Evolutionary conservation across 1,139 yeast species (phyloP).

Genomic region (Meyerozyma carpophila): DNA sequence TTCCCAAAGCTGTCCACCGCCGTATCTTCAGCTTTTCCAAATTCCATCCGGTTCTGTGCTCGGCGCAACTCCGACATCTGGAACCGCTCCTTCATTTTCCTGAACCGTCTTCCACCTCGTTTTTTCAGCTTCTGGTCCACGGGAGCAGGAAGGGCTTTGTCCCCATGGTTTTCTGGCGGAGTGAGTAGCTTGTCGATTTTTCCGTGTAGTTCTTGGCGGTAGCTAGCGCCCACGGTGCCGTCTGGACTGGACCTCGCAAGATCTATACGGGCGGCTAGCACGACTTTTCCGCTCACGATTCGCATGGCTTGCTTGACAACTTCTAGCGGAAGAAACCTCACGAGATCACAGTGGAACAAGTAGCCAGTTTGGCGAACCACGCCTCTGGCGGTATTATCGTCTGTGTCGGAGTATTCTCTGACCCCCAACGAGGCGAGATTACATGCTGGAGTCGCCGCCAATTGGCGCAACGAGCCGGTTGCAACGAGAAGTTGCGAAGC

Average conservation of each 20-base stretch:
- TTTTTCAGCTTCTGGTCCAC: slow-evolving; percentile 71
- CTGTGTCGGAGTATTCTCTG: slow-evolving; percentile 40
- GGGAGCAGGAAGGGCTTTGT: slow-evolving; percentile 82
- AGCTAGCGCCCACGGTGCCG: slow-evolving; percentile 54
- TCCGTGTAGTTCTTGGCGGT: slow-evolving; percentile 52
- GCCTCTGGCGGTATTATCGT: slow-evolving; percentile 13
- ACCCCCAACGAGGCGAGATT: slow-evolving; percentile 79
- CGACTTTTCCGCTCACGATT: slow-evolving; percentile 72
- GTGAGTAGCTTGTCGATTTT: slow-evolving; percentile 68
- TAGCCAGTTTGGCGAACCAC: slow-evolving; percentile 64
- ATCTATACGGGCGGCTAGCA: slow-evolving; percentile 84
- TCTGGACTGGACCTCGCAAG: slow-evolving; percentile 37
- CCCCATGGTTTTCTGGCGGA: slow-evolving; percentile 67
- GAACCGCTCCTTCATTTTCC: slow-evolving; percentile 77
- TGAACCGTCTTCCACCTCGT: slow-evolving; percentile 78
- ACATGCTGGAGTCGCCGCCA: slow-evolving; percentile 75
- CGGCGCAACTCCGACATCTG: slow-evolving; percentile 76
- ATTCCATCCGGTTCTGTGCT: slow-evolving; percentile 80
- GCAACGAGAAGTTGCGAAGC: slow-evolving; percentile 71
- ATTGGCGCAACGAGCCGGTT: slow-evolving; percentile 65
- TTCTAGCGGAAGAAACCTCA: slow-evolving; percentile 53
- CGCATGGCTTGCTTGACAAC: slow-evolving; percentile 68
- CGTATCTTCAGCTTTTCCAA: slow-evolving; percentile 69
- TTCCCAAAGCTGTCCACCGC: slow-evolving; percentile 66
- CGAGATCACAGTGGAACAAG: slow-evolving; percentile 47